Conservation (phyloP, 192 early-diverging fungal species). For the Gonapodya sp. region DNA sequence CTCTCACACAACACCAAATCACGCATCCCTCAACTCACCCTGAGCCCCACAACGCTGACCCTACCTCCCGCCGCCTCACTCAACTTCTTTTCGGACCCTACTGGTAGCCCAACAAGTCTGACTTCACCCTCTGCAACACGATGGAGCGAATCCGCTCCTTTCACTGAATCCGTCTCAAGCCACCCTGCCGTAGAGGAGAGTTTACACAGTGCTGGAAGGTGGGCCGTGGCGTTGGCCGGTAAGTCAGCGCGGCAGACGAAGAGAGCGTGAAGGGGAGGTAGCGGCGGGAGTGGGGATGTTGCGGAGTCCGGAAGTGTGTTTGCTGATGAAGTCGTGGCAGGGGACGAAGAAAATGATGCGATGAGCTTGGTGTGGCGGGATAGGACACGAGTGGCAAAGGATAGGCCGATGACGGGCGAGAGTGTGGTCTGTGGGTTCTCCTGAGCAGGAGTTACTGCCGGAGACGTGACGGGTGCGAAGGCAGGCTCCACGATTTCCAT, state of each 20-base stretch:
- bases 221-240: not conserved
- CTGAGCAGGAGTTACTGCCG: not conserved
- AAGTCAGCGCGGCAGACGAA: not conserved
- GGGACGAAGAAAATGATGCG: no score
- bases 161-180: not conserved
- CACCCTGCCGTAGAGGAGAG: not conserved
- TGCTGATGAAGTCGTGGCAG: no score
- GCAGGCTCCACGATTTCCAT: not conserved
- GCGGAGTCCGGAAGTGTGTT: not conserved
- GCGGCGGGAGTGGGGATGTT: not conserved
- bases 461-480: not conserved
- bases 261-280: not conserved
- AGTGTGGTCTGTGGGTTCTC: not conserved
- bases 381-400: not conserved
- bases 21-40: no score
- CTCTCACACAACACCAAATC: no score
- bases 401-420: not conserved
- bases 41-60: not conserved
- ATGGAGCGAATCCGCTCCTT: not conserved
- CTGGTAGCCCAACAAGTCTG: not conserved
- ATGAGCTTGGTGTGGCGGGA: not conserved
- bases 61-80: not conserved
- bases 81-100: not conserved
- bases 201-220: not conserved
- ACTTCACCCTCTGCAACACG: not conserved